Conservation (phyloP, 2,329 filamentous ascomycete species). For the Fusarium equiseti region DNA sequence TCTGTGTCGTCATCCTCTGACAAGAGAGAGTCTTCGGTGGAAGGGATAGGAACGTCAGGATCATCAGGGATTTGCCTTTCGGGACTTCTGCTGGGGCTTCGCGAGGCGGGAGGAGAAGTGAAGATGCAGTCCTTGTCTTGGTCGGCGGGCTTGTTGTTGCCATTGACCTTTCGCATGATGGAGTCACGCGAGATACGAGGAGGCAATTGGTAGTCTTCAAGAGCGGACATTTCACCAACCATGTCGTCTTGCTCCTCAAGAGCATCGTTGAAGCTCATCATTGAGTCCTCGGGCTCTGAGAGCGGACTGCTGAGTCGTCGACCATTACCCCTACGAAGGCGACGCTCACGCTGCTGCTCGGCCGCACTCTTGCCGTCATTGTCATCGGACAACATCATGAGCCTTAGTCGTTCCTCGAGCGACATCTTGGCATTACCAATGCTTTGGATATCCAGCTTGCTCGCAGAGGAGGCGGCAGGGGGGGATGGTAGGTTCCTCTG, state of each 20-base stretch:
- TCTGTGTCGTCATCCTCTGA: conserved; percentile 56
- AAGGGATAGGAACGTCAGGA: conserved; percentile 90
- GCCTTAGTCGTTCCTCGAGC: conserved; percentile 84
- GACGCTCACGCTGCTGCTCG: conserved; percentile 75
- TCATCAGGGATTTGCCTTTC: conserved; percentile 74
- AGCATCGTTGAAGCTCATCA: conserved; percentile 49
- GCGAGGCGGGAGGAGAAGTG: conserved; percentile 69
- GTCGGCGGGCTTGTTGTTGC: conserved; percentile 66
- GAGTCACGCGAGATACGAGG: conserved; percentile 92
- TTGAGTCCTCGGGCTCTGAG: conserved; percentile 56
- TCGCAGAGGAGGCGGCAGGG: conserved; percentile 72
- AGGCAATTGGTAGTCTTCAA: conserved; percentile 75
- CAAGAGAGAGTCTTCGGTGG: conserved; percentile 76
- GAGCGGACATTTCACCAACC: conserved; percentile 69
- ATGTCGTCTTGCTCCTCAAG: conserved; percentile 70
- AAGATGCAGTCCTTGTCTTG: conserved; percentile 73
- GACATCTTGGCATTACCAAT: conserved; percentile 83
- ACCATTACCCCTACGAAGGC: conserved; percentile 72
- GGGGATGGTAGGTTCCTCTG: conserved; percentile 79
- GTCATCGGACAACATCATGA: conserved; percentile 88
- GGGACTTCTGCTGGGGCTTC: conserved; percentile 59
- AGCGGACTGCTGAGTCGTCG: conserved; percentile 61
- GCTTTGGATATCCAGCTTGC: conserved; percentile 82
- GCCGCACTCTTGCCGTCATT: conserved; percentile 68
- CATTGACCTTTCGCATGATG: conserved; percentile 89